Evolutionary conservation across 1,139 yeast species (phyloP), one percentile per base, ranked within the genome.

Genomic region (Magnusiomyces tetraspermus): DNA sequence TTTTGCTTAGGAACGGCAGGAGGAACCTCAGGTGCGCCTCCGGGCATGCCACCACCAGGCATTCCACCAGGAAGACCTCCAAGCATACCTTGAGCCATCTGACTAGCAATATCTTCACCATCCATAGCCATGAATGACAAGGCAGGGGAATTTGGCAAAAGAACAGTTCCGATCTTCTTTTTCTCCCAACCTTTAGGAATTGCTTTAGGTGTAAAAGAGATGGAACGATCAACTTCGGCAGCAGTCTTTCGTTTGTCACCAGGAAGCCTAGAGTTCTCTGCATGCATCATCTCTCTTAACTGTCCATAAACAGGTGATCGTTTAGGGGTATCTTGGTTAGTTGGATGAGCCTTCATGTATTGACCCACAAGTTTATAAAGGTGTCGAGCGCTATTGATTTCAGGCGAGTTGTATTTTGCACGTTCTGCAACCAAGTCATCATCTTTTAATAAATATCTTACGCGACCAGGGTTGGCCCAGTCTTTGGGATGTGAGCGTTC

Each of bases 381-480:
- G 51, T 79, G 81, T 60, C 95, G 79, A 67, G 90, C 90, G 60
- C 78, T 82, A 48, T 70, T 69, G 57, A 74, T 68, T 11, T 55
- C 58, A 28, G 53, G 49, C 46, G 58, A 48, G 70, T 17, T 17
- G 19, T 13, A 36, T 10, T n/a, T 10, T 36, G 15, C 5, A 36
- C 40, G 40, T 17, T 36, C 40, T 36, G 11, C 40, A 10, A n/a
- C 15, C 40, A 36, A n/a, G 15, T 36, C 40, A 10, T 36, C 17
- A 36, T 70, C 61, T 40, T 19, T 80, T 42, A 85, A 61, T 49
- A 80, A 71, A 22, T 89, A 85, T 60, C 96, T 78, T 40, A 92
- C 92, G 61, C 97, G 77, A 15, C 98, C 98, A 1, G 97, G 95
- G 65, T 92, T 92, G 57, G 97, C 96, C 77, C 85, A 92, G 70